A percentile compares a stretch with the other conserved stretches of the same genome.
These are phyloP conservation scores for Cryptosporidium ubiquitum DNA, from an alignment of 169 alveolate species.

Conservation along the genomic window DNA sequence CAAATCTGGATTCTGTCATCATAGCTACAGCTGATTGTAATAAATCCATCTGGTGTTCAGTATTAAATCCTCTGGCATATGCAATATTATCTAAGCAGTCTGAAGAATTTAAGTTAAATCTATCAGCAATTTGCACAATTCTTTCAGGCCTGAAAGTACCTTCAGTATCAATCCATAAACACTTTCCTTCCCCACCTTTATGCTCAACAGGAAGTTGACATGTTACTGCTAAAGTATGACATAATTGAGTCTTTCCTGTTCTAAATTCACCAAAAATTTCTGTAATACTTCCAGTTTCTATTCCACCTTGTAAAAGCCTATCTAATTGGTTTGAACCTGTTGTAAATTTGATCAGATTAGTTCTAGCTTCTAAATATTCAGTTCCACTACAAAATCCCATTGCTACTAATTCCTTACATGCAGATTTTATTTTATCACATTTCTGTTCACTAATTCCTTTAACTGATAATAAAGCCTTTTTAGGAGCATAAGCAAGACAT, in stretches of 20 bases:
- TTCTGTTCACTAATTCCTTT: conserved; percentile 98
- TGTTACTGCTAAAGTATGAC: conserved; percentile 93
- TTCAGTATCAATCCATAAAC: conserved; percentile 99
- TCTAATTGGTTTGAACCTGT: conserved; percentile 96
- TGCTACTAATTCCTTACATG: conserved; percentile 90
- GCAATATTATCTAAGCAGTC: conserved; percentile 97
- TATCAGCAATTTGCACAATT: conserved; percentile 95
- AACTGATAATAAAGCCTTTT: conserved; percentile 87
- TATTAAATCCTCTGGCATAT: conserved; percentile 96
- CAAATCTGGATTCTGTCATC: conserved; percentile 97
- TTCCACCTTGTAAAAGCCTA: conserved; percentile 96
- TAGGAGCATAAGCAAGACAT: conserved; percentile 93
- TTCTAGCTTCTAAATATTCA: conserved; percentile 91
- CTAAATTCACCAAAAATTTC: conserved; percentile 99
- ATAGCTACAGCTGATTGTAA: conserved; percentile 95
- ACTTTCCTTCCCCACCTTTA: conserved; percentile 98
- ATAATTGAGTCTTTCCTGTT: conserved; percentile 97
- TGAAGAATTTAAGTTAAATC: conserved; percentile 93
- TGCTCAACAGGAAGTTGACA: conserved; percentile 91
- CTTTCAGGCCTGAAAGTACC: conserved; percentile 99
- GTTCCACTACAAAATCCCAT: conserved; percentile 93
- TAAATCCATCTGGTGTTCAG: conserved; percentile 96
- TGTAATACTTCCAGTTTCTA: conserved; percentile 96
- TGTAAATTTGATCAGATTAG: conserved; percentile 91
- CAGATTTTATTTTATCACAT: conserved; percentile 93